phyloP scores from a whole-genome alignment of 2,329 filamentous ascomycete genomes.

The Fusarium sp. region DNA sequence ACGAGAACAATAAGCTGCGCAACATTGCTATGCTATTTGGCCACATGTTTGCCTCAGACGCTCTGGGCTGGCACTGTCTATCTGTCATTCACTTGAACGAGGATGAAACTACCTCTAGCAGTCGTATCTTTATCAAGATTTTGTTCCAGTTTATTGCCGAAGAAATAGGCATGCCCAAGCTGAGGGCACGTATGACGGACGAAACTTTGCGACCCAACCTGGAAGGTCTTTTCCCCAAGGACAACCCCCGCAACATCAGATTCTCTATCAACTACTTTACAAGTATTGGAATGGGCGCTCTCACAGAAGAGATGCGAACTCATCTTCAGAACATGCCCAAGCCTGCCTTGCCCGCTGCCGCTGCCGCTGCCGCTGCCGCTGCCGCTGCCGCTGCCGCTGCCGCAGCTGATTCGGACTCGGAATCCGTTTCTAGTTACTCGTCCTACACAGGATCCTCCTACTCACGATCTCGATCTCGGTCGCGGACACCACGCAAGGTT shows the following conservation, averaged over 20 bases:
- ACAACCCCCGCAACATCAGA: constrained; percentile 88
- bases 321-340: constrained; percentile 90
- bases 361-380: constrained; percentile 61
- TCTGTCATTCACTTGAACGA: constrained; percentile 90
- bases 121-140: constrained; percentile 98
- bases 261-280: constrained; percentile 99
- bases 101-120: constrained; percentile 95
- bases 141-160: constrained; percentile 92
- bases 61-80: constrained; percentile 91
- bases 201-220: constrained; percentile 82
- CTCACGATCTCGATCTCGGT: constrained; percentile 62
- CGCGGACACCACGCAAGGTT: constrained; percentile 51
- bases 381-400: constrained; percentile 65
- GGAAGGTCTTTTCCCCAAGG: constrained; percentile 87
- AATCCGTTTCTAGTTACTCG: constrained; percentile 82
- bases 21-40: constrained; percentile 97
- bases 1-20: constrained; percentile 92
- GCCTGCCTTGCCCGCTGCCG: constrained; percentile 78
- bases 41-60: constrained; percentile 87
- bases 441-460: constrained; percentile 75
- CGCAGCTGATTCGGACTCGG: constrained; percentile 69
- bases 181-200: constrained; percentile 81
- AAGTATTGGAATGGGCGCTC: constrained; percentile 91
- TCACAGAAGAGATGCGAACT: constrained; percentile 96
- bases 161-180: constrained; percentile 82